Evolutionary conservation across 2,329 filamentous ascomycete genomes (phyloP).

Genomic region (Verticillium longisporum): DNA sequence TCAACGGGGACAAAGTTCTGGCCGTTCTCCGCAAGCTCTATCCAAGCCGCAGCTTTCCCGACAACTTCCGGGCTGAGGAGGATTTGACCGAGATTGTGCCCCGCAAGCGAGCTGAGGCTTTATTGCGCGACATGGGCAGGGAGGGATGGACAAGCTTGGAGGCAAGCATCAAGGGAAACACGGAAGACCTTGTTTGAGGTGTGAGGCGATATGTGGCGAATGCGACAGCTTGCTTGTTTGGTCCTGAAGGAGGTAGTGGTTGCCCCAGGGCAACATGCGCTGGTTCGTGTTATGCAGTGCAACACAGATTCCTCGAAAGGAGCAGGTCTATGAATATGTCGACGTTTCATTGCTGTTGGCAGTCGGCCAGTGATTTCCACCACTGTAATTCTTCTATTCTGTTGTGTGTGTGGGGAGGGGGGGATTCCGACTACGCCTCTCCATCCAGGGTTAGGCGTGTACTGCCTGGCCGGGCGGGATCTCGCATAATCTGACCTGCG

Average conservation of each 20-base stretch:
- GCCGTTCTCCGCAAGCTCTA: constrained; percentile 16
- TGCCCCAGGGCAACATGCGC: not conserved
- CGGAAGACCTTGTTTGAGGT: not conserved
- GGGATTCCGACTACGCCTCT: not conserved
- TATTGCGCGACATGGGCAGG: not conserved
- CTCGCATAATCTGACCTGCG: no score
- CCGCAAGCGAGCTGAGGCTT: not conserved
- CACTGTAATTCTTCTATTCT: not conserved
- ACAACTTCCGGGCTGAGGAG: constrained; percentile 14
- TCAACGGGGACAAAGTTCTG: constrained; percentile 36
- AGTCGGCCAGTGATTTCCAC: not conserved
- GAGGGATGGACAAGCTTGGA: not conserved
- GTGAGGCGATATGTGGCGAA: not conserved
- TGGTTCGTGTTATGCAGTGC: not conserved
- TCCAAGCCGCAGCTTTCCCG: constrained; percentile 13
- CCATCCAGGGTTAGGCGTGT: not conserved
- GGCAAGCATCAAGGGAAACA: not conserved
- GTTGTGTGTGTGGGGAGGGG: not conserved
- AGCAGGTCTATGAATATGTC: not conserved
- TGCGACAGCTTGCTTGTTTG: not conserved
- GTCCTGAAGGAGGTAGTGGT: not conserved
- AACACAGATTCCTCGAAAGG: not conserved
- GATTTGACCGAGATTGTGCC: not conserved
- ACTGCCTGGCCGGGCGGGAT: not conserved
- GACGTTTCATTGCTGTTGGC: not conserved